Evolutionary conservation across 257 asterid species (phyloP).

Genomic region (Gentiana macrophylla): DNA sequence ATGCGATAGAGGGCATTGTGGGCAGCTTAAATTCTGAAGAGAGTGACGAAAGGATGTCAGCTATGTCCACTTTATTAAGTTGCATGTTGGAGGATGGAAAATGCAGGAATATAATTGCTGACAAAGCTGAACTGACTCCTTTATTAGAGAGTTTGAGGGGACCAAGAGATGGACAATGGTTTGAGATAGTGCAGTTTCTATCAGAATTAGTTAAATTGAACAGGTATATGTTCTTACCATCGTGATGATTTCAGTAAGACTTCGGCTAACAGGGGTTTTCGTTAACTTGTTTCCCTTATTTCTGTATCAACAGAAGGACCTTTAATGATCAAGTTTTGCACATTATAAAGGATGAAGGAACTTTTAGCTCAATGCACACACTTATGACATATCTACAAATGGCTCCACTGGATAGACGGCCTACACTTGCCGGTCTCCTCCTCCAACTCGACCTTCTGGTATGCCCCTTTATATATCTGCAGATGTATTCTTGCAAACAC

Average conservation of each 20-base stretch:
- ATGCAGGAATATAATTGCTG: slow-evolving; percentile 55
- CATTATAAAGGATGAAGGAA: slow-evolving; percentile 60
- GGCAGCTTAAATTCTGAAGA: slow-evolving; percentile 36
- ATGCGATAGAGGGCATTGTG: slow-evolving; percentile 26
- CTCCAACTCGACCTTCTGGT: slow-evolving; percentile 86
- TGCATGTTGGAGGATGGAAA: slow-evolving; percentile 66
- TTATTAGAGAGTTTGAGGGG: slow-evolving; percentile 42
- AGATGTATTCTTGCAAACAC: no score
- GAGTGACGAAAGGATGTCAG: slow-evolving; percentile 45
- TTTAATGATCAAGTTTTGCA: slow-evolving; percentile 54
- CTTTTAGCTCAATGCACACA: slow-evolving; percentile 62
- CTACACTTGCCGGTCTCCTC: slow-evolving; percentile 64
- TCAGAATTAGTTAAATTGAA: slow-evolving; percentile 59
- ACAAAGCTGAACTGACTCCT: slow-evolving; percentile 39
- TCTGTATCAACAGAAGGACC: slow-evolving; percentile 40
- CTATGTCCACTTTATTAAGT: slow-evolving; percentile 50
- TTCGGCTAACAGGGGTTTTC: background rate
- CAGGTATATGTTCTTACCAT: slow-evolving; percentile 26
- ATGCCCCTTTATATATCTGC: slow-evolving; percentile 10
- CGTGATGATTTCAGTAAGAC: background rate
- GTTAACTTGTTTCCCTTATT: slow-evolving; percentile 2
- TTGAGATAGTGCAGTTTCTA: slow-evolving; percentile 56
- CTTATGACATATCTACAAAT: slow-evolving; percentile 60
- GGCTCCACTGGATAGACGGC: slow-evolving; percentile 47
- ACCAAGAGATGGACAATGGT: slow-evolving; percentile 34